These are phyloP conservation scores for Lunularia cruciata DNA, from an alignment of 225 moss, liverwort and hornwort genomes.

Conservation along the genomic window DNA sequence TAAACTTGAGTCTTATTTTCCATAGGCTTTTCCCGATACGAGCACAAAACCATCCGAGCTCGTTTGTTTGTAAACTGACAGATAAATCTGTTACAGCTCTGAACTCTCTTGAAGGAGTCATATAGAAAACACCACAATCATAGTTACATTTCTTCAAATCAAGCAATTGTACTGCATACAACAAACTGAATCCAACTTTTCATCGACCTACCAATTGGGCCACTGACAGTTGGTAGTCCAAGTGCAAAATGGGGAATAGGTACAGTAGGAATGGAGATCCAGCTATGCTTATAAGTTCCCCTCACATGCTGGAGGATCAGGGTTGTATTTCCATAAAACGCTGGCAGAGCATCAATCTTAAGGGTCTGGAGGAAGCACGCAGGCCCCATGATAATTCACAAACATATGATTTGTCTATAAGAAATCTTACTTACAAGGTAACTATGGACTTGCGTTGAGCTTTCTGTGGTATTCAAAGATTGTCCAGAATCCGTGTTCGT, in stretches of 20 bases:
- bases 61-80: too few species aligned
- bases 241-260: constrained; percentile 18
- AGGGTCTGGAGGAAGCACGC: not conserved
- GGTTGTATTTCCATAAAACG: constrained; percentile 6
- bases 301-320: not conserved
- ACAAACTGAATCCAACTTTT: too few species aligned
- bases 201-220: not conserved
- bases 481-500: not conserved
- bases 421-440: constrained; percentile 24
- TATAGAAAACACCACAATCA: not conserved
- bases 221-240: too few species aligned
- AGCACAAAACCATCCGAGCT: not conserved
- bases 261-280: constrained; percentile 5
- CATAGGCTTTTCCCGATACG: not conserved
- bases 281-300: constrained; percentile 17
- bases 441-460: not conserved
- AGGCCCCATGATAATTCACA: not conserved
- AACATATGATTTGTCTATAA: constrained; percentile 17
- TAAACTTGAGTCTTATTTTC: not conserved
- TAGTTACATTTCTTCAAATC: not conserved
- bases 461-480: not conserved
- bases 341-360: constrained; percentile 6
- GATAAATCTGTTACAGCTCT: not conserved
- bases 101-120: too few species aligned
- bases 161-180: not conserved